Evolutionary conservation across 768 basidiomycete genomes (phyloP).

Genomic region (Pleurotus cornucopiae): DNA sequence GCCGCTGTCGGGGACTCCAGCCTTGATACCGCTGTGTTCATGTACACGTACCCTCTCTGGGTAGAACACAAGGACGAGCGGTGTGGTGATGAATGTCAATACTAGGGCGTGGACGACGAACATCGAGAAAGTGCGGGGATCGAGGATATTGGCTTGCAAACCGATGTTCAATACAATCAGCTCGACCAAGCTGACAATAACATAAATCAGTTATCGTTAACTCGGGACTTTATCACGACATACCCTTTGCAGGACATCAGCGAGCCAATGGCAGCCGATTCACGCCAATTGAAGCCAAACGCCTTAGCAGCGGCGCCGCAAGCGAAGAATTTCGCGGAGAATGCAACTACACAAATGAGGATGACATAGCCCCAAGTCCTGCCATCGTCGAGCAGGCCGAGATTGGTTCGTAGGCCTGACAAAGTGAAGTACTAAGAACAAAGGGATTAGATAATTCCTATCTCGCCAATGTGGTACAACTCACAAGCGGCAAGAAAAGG

Average conservation of each 20-base stretch:
- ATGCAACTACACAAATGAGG: slow-evolving; percentile 70
- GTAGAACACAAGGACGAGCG: slow-evolving; percentile 75
- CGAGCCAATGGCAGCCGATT: slow-evolving; percentile 77
- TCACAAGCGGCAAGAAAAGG: slow-evolving; percentile 70
- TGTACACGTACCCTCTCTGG: slow-evolving; percentile 55
- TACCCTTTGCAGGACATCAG: slow-evolving; percentile 92
- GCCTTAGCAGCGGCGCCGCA: slow-evolving; percentile 57
- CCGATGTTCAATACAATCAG: slow-evolving; percentile 92
- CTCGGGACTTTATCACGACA: slow-evolving; percentile 15
- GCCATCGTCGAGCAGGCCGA: slow-evolving; percentile 72
- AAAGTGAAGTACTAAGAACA: slow-evolving; percentile 65
- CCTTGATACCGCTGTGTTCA: slow-evolving; percentile 16
- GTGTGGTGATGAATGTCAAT: slow-evolving; percentile 82
- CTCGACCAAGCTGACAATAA: slow-evolving; percentile 58
- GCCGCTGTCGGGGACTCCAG: slow-evolving; percentile 15
- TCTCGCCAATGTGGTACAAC: slow-evolving; percentile 18
- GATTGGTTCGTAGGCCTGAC: slow-evolving; percentile 77
- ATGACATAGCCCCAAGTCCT: slow-evolving; percentile 80
- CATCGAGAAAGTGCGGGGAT: slow-evolving; percentile 77
- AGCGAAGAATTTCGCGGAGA: slow-evolving; percentile 73
- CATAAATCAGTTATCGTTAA: not conserved
- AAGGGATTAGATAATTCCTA: slow-evolving; percentile 3
- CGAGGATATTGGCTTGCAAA: slow-evolving; percentile 59
- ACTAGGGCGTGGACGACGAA: slow-evolving; percentile 79
- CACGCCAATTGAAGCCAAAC: slow-evolving; percentile 68